Base-by-base conservation (phyloP, 2,329 filamentous ascomycete genomes). In the Thielaviopsis ethacetica region DNA sequence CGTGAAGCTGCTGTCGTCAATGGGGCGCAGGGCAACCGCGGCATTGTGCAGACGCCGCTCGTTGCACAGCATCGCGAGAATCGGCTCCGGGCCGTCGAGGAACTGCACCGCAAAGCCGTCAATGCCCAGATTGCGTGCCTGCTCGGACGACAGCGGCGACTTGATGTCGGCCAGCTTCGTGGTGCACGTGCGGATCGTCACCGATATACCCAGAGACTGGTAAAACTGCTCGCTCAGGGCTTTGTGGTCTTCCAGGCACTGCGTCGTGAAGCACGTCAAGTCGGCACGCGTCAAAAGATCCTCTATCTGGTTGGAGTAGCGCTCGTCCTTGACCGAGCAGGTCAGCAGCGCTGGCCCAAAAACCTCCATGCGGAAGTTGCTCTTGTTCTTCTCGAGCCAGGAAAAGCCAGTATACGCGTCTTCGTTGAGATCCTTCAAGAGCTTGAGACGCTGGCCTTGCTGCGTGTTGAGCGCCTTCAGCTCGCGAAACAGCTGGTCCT, bases 11-110 rank as follows among this genome's bases (percentile, higher is more conserved):
- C 79, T 75, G 34, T 87, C 79, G 2, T 70, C 79, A 38, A 91
- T 81, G 10, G 88, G 81, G 5, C 68, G 69, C 15, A 83, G 72
- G 17, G 80, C 75, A 52, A 91, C 78, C 0, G 82, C 88, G 5
- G 84, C 84, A 26, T 75, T 73, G 65, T 95, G 82, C 6, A 96
- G 70, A 57, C 74, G 78, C 60, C 78, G 81, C 64, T 87, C 84
- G 13, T 82, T 79, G 69, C 90, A 96, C 22, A 98, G 79, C 86
- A 95, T 93, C 6, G 88, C 85, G 38, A 97, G 73, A 1, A 98
- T 88, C 1, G 87, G 79, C 1, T 85, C 82, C 0, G 94, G 94
- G 0, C 91, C 93, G 38, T 84, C 78, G 5, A 98, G 68, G 61
- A 80, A 88, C 66, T 97, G 86, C 26, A 87, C 76, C 0, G 89